A percentile compares a stretch with the other conserved stretches of the same genome.
phyloP scores from a whole-genome alignment of 106 monocot genomes.

The Amphibolis antarctica region DNA sequence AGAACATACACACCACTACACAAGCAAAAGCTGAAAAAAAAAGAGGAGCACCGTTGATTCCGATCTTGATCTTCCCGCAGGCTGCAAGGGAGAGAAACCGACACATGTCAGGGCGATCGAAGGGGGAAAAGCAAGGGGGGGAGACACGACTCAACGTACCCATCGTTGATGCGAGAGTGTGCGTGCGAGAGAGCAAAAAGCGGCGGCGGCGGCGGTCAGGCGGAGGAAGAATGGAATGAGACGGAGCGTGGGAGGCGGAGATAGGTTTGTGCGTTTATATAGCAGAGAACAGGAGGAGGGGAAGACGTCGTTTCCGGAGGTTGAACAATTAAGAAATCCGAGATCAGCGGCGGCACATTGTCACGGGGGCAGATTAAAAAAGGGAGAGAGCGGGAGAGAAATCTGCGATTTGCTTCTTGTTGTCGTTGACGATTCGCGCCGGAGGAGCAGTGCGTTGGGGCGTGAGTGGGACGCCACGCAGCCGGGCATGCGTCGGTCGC shows the following conservation, averaged over 20 bases:
- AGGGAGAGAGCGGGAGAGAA: too few species aligned
- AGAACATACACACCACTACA: background rate
- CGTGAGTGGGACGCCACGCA: too few species aligned
- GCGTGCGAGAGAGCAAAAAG: background rate
- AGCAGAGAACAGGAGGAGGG: background rate
- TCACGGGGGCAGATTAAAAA: too few species aligned
- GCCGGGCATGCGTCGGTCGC: too few species aligned
- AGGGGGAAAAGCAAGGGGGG: background rate
- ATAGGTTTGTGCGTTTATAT: background rate
- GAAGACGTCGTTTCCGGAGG: too few species aligned
- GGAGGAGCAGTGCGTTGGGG: too few species aligned
- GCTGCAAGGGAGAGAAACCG: background rate
- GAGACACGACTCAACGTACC: background rate
- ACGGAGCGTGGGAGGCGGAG: background rate
- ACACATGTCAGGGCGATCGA: background rate
- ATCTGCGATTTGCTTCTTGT: too few species aligned
- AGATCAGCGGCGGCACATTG: too few species aligned
- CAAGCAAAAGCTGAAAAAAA: background rate
- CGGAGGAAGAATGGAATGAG: too few species aligned
- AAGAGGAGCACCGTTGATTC: constrained; percentile 63
- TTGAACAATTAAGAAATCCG: too few species aligned
- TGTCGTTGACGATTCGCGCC: too few species aligned
- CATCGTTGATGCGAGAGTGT: background rate
- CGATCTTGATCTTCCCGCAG: constrained; percentile 75
- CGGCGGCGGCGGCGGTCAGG: too few species aligned